Evolutionary conservation across 1,284 basidiomycete species (phyloP).

Genomic region (Pseudozyma sp.): DNA sequence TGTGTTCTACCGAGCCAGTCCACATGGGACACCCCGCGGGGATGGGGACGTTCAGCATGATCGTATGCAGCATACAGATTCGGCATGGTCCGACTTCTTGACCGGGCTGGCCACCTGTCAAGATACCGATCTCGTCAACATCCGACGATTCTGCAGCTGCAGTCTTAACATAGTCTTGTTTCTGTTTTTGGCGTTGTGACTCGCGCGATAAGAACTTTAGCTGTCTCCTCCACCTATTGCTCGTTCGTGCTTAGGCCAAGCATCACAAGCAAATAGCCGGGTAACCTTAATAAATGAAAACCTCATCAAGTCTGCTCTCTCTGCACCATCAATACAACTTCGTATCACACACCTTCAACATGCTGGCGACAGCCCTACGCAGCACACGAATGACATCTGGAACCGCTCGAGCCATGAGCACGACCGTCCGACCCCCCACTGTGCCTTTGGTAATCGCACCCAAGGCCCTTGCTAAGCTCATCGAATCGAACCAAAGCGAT

Average conservation of each 20-base stretch:
- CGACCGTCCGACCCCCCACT: constrained; percentile 29
- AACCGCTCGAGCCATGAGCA: constrained; percentile 27
- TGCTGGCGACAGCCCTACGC: neutral
- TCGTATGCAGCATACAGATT: neutral
- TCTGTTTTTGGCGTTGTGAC: neutral
- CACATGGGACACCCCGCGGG: constrained; percentile 4
- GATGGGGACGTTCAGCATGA: constrained; percentile 1
- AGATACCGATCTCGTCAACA: no score
- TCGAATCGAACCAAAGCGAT: constrained; percentile 20
- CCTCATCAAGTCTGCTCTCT: neutral
- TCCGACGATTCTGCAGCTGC: no score
- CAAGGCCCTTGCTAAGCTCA: constrained; percentile 35
- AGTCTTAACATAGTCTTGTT: neutral
- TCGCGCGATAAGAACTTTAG: constrained; percentile 9
- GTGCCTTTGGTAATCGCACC: constrained; percentile 50
- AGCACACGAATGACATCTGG: no score
- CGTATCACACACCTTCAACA: constrained; percentile 6
- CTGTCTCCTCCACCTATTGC: constrained; percentile 6
- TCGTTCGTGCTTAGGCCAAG: constrained; percentile 9
- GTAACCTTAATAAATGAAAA: neutral
- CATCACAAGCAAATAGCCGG: constrained; percentile 1
- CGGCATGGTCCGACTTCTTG: no score
- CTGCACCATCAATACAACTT: neutral
- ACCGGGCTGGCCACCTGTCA: no score
- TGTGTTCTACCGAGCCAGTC: neutral